Evolutionary conservation across 805 yeast genomes (phyloP), one percentile per base, ranked within the genome.

Genomic region (Cyberlindnera maclurae): DNA sequence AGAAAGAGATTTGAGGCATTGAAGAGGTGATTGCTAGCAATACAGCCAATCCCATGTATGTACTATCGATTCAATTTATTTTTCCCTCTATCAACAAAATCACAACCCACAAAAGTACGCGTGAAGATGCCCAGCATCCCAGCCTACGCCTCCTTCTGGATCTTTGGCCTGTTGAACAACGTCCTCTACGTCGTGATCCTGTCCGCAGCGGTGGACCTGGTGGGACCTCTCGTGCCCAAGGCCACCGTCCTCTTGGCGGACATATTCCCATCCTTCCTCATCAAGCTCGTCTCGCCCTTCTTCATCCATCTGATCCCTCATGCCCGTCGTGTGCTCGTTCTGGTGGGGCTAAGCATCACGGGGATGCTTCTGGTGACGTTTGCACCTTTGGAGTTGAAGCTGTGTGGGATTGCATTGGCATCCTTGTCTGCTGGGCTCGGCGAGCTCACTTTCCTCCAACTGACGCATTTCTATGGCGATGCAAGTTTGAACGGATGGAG

Each of bases 151-250:
- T 67, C 83, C 11, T 89, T 89, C 57, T 81, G 90, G 77, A 52
- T 79, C 1, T 86, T 89, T 58, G 98, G 97, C 0, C 71, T 90
- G 10, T 65, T 88, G 28, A 90, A 90, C 61, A 90, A 90, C 57
- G 81, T 90, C 10, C 72, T 90, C 1, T 90, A 89, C 62, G 97
- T 90, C 26, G 90, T 90, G 12, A 89, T 90, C 29, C 65, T 90
- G 12, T 79, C 95, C 0, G 95, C 97, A 0, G 97, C 97, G 2
- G 75, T 86, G 26, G 98, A 90, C 55, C 65, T 90, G 12, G 96
- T 89, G 1, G 96, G 96, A 1, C 75, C 86, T 1, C 50, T 67
- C 6, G 73, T 82, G 0, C 97, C 98, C 9, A 90, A 90, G 59
- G 89, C 95, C 1, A 62, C 80, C 2, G 95, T 90, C 4, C 64